Evolutionary conservation across 1,284 basidiomycete species (phyloP), one percentile per base, ranked within the genome.

Genomic region (Sanghuangporus baumii): DNA sequence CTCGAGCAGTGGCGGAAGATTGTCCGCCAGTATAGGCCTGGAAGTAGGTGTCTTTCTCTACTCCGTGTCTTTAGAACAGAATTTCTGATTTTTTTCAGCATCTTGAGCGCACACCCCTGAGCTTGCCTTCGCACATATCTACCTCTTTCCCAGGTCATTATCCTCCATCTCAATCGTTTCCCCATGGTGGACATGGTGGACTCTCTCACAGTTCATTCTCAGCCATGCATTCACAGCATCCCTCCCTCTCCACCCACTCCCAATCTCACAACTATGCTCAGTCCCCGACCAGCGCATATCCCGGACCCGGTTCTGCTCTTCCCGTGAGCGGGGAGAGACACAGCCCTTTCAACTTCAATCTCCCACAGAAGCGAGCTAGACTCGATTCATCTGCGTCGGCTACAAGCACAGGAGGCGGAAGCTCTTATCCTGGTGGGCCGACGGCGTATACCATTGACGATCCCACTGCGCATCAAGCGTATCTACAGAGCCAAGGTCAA

Each of bases 311-410:
- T 14, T 51, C 48, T 57, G 41, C 61, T 14, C 34, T 65, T 26
- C 64, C 64, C 11, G 64, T 65, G 8, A 62, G 61, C 8, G 57
- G 62, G 12, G 64, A 62, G 31, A 60, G 64, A 23, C 56, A 18
- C 50, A 50, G 34, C 36, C 55, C 36, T 12, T 52, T 46, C 38
- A 59, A 43, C 38, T 37, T 40, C 31, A 47, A 26, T 50, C 51
- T 40, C 18, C 57, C 31, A 7, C 38, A 55, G 31, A 64, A 64
- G 55, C 43, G 60, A 3, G 59, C 52, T 11, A 43, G 63, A 23
- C 23, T 64, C 20, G 63, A 64, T 20, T 60, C 55, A 11, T 41
- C 59, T 36, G 50, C 57, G 23, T 57, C 55, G 6, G 18, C 46
- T 1, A 46, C 50, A 34, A 41, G 60, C 12, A 37, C 40, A 18